These are phyloP conservation scores for Malbranchea zuffiana DNA, from an alignment of 2,329 filamentous ascomycete species.

Conservation along the genomic window DNA sequence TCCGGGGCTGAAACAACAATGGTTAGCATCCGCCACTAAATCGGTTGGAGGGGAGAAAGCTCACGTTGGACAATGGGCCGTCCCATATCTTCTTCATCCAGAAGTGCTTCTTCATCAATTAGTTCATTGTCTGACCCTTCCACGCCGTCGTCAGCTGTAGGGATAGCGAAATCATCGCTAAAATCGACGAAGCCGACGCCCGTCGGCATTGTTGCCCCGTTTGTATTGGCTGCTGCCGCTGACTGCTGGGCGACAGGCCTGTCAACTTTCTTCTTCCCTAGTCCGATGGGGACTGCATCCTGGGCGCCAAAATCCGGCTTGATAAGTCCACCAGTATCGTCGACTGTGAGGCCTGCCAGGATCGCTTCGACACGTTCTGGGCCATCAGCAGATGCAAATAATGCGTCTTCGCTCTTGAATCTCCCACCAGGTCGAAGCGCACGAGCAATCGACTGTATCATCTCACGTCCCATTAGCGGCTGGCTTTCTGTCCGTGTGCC, in stretches of 20 bases:
- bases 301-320: constrained; percentile 56
- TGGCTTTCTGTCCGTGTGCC: constrained; percentile 37
- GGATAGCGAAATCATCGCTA: constrained; percentile 50
- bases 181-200: constrained; percentile 61
- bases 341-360: constrained; percentile 60
- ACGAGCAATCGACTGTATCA: constrained; percentile 58
- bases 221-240: constrained; percentile 22
- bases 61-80: constrained; percentile 69
- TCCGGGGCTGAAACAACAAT: constrained; percentile 53
- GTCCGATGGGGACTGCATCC: constrained; percentile 51
- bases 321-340: constrained; percentile 53
- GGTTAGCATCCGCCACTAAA: neutral
- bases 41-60: constrained; percentile 28
- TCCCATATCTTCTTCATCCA: constrained; percentile 75
- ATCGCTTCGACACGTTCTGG: constrained; percentile 65
- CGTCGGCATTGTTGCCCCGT: constrained; percentile 36
- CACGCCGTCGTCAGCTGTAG: constrained; percentile 38
- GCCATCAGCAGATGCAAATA: constrained; percentile 17
- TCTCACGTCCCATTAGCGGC: constrained; percentile 53
- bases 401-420: constrained; percentile 35
- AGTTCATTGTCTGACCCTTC: constrained; percentile 64
- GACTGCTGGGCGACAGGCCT: constrained; percentile 15
- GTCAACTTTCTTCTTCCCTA: constrained; percentile 50
- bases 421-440: constrained; percentile 59
- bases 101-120: constrained; percentile 79